A percentile compares a stretch with the other conserved stretches of the same genome.
Conservation (phyloP, 1,284 basidiomycete species). For the Sphaerobolus stellatus region DNA sequence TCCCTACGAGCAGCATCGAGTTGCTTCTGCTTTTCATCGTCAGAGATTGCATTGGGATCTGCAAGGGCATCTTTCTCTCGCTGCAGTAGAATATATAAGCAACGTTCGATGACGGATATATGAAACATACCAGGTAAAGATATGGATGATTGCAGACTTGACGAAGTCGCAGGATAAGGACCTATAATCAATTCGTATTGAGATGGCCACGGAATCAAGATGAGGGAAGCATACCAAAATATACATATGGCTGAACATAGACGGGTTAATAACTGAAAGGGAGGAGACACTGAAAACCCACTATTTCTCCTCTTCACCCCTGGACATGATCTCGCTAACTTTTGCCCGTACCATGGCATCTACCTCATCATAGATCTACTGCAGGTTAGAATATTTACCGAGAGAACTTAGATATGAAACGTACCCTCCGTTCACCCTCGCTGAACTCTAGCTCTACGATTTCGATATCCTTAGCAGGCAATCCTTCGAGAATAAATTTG, state of each 20-base stretch:
- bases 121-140: constrained; percentile 52
- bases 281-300: constrained; percentile 30
- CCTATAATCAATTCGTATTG: constrained; percentile 35
- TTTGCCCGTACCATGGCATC: constrained; percentile 53
- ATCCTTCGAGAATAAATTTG: constrained; percentile 51
- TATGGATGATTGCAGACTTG: constrained; percentile 67
- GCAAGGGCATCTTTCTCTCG: constrained; percentile 37
- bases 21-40: constrained; percentile 52
- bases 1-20: constrained; percentile 50
- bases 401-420: constrained; percentile 14
- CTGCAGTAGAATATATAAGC: not conserved
- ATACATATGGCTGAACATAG: constrained; percentile 41
- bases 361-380: constrained; percentile 59
- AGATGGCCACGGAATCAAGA: constrained; percentile 1
- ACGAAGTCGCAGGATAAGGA: constrained; percentile 65
- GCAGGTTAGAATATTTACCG: not conserved
- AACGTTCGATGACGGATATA: not conserved
- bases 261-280: not conserved
- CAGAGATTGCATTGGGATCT: constrained; percentile 51
- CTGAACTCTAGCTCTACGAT: constrained; percentile 58
- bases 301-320: constrained; percentile 61
- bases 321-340: constrained; percentile 57
- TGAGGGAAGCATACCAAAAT: constrained; percentile 39
- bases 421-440: constrained; percentile 59
- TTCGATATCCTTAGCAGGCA: constrained; percentile 59